Base-by-base conservation (phyloP, 2,329 filamentous ascomycete genomes). In the Cyphellophora attinorum region DNA sequence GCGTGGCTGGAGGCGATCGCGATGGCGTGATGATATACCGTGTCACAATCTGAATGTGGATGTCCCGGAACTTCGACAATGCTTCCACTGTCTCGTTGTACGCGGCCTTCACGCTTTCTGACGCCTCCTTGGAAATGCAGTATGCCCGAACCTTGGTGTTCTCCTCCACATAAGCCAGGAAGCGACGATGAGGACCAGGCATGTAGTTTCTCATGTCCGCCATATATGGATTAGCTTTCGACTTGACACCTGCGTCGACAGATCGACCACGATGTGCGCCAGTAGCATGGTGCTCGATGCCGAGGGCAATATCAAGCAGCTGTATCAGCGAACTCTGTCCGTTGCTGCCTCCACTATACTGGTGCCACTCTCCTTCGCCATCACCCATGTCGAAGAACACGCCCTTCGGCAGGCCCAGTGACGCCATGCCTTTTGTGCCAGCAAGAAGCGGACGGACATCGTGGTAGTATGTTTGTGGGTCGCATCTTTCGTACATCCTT, bases 121-220 rank as follows among this genome's bases (percentile, higher is more conserved):
- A 51, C 2, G 51, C 52, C 11, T 48, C 48, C 32, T 50, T 52
- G 40, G 41, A 52, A 31, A 60, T 49, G 2, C 64, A 60, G 31
- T 64, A 70, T 5, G 51, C 34, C 3, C 67, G 64, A 17, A 72
- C 56, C 29, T 67, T 68, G 5, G 64, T 57, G 11, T 60, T 56
- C 3, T 52, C 48, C 16, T 57, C 53, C n/a, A 72, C 49, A 10
- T 64, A 57, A 17, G 65, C 55, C 5, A 73, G 48, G 44, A 72
- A 72, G n/a, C 61, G 53, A 12, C 62, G 59, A 40, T 73, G 69
- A 3, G 63, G 58, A 0, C 64, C 64, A 3, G 68, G 69, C 69
- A 73, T 73, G 42, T 73, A 73, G 8, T 58, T 55, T 6, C 68
- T 59, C 67, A 72, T 71, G 47, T 71, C 65, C 48, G 65, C 41